Conservation (phyloP, 441 rosid genomes). For the Viola pubescens region DNA sequence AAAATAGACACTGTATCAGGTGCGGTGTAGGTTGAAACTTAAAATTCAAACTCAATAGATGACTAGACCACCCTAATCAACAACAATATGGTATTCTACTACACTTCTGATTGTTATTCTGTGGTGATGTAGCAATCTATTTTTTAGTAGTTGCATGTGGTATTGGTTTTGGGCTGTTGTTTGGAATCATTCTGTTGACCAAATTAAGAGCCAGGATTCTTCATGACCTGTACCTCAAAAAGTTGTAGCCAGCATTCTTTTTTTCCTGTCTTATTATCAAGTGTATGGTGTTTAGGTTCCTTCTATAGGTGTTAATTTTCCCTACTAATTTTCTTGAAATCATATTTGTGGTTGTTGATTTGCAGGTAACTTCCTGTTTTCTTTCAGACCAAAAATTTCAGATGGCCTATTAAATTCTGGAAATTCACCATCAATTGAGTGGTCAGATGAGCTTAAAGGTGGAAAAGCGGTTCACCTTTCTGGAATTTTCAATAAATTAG, state of each 20-base stretch:
- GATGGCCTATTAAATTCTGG: constrained; percentile 30
- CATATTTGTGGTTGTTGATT: constrained; percentile 21
- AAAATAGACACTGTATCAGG: too few relatives aligned
- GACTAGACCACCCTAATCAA: background rate
- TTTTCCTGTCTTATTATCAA: constrained; percentile 4
- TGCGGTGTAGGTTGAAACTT: background rate
- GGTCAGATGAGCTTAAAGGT: constrained; percentile 91
- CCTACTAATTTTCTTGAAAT: constrained; percentile 9
- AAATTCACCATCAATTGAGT: constrained; percentile 51
- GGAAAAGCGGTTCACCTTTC: constrained; percentile 85
- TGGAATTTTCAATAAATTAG: constrained; percentile 79
- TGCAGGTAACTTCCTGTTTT: constrained; percentile 90
- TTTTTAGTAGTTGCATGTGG: background rate
- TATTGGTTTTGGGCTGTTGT: background rate
- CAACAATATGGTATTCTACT: background rate
- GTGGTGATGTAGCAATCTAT: too few relatives aligned
- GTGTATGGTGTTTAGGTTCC: background rate
- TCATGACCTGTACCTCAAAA: background rate
- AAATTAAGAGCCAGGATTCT: background rate
- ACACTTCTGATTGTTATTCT: too few relatives aligned
- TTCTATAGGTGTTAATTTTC: constrained; percentile 1
- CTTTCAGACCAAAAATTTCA: constrained; percentile 78
- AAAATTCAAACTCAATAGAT: background rate
- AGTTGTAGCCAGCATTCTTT: background rate
- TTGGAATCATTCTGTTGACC: background rate